Evolutionary conservation across 768 basidiomycete species (phyloP), one percentile per base, ranked within the genome.

Genomic region (Russula vinacea): DNA sequence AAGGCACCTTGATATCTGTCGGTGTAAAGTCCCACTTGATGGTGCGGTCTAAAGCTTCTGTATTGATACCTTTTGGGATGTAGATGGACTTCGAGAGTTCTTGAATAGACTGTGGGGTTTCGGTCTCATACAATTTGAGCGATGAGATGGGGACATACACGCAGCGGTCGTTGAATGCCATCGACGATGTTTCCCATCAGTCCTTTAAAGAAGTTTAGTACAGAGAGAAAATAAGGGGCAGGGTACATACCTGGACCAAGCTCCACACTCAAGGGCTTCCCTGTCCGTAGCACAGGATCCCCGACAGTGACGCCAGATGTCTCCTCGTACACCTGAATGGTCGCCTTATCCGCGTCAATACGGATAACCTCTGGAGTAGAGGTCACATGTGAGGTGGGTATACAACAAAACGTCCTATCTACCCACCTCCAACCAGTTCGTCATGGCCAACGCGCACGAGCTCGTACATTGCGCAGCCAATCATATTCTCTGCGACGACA

Each of bases 101-200:
- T 85, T 94, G 94, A 70, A 99, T 99, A 40, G 90, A 86, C 88
- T 84, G 73, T 44, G 39, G 53, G 47, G 45, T 44, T 32, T 57
- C 44, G 57, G 53, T 53, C 49, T 67, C 40, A 60, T 44, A 40
- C 9, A 58, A 47, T 22, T 47, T 55, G 67, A 33, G 47, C 35
- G 17, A 49, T 32, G 62, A 55, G 56, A 51, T 64, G 42, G 57
- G 22, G 49, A 75, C 90, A 68, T 73, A 93, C 92, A 71, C 92
- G 84, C 44, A 94, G 79, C 63, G 94, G 94, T 72, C 94, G 86
- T 75, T 97, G 94, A 73, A 96, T 95, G 71, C 95, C 94, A 77
- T 98, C 95, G 70, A 96, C 94, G 71, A 99, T 99, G 75, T 99
- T 98, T n/a, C 87, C 88, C 97, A 99, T 98, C 63, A 99, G 79